Base-by-base conservation (phyloP, 2,329 filamentous ascomycete species). In the Aspergillus sp. region DNA sequence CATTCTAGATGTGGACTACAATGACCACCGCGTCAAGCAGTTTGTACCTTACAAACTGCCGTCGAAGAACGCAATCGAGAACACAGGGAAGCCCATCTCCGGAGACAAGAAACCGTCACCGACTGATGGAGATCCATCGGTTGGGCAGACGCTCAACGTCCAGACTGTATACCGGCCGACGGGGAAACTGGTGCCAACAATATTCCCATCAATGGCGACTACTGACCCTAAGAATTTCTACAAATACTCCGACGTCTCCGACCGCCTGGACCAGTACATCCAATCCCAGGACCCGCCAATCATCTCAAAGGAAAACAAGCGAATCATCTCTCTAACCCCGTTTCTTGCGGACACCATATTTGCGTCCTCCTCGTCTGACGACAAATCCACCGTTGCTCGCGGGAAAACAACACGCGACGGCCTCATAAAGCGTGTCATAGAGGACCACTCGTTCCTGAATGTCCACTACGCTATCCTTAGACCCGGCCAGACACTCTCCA, bases 31-130 rank as follows among this genome's bases (percentile, higher is more conserved):
- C 2, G 53, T 81, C 11, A 47, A 62, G 24, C 55, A 64, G 14
- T 82, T 82, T 53, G 66, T 68, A 15, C 75, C 78, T 3, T 82
- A 82, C 53, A 65, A 66, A 24, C 58, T 82, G 8, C 73, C 77
- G 1, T 74, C 72, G 48, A 75, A 74, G 42, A 72, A 72, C 29
- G 44, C 59, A 10, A 52, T 60, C 14, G 65, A 67, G 10, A 61
- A 62, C 15, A 53, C 61, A 4, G 60, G 56, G 5, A 59, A 54
- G 30, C n/a, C 52, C 1, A 35, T 41, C 3, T 49, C 59, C 11
- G 49, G 46, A 3, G 41, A 44, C 34, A 52, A 52, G 32, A 53
- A 51, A 26, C 35, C 52, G 8, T 42, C 47, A 29, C 30, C 36
- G 10, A 44, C 47, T 8, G 49, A 45, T 14, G 45, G 46, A n/a